Base-by-base conservation (phyloP, 2,329 filamentous ascomycete genomes). In the Fusarium nurragi region DNA sequence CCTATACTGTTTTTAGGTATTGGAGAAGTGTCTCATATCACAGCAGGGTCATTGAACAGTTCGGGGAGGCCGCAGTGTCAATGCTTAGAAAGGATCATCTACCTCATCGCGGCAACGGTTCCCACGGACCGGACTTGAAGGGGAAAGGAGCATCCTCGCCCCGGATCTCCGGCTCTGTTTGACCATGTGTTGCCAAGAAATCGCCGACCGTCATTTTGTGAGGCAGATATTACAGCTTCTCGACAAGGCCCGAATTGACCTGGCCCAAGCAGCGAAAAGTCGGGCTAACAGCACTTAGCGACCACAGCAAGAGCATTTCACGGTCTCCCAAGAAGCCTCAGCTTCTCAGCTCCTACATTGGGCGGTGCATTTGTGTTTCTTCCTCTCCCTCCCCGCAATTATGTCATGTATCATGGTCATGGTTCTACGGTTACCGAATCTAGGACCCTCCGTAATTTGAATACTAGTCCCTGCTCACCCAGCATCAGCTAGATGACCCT, bases 331-430 rank as follows among this genome's bases (percentile, higher is more conserved):
- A 37, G 68, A 69, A 69, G 53, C 50, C 47, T 64, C 63, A 60
- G 65, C 60, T 61, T 44, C 45, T 61, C 58, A 65, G 68, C 62
- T 68, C 56, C 58, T 43, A 55, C 60, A 55, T 40, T 21, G 37
- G 51, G 36, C 51, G 59, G 54, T 37, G 43, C 57, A 23, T 30
- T 50, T 56, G 43, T 57, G 58, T 66, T 58, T 59, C 56, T 64
- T 59, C 52, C 45, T 46, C 52, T 62, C 53, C 48, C 69, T 74
- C 76, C 73, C 74, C 76, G 75, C 75, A 79, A 80, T 80, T 80
- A 80, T 81, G 78, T 79, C 79, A 80, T 80, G 79, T 78, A 76
- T 76, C 75, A 73, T 73, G 68, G 69, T 72, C 70, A 73, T 26
- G 10, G 12, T 30, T 30, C 12, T 69, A 34, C 38, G n/a, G 38